Base-by-base conservation (phyloP, 1,284 basidiomycete species). In the Moesziomyces parantarcticus region DNA sequence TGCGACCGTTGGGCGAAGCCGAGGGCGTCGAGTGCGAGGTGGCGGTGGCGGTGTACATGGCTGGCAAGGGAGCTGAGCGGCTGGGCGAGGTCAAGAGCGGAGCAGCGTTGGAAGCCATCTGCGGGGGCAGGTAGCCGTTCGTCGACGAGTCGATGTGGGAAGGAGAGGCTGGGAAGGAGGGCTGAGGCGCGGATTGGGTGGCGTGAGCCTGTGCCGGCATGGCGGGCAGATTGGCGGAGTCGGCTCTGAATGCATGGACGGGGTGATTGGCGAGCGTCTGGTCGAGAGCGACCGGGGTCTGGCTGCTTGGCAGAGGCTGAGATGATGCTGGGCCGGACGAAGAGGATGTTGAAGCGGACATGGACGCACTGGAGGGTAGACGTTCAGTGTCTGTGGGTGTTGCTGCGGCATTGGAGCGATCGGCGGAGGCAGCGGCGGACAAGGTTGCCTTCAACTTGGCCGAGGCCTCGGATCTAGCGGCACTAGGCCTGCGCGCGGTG, bases 391-490 rank as follows among this genome's bases (percentile, higher is more conserved):
- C 55, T 50, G 10, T 58, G 34, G 39, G 43, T 18, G 1, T 57
- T 13, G 50, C 39, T 6, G 51, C 26, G 16, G 47, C 29, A 25
- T 71, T 66, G 34, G 29, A 29, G 29, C 29, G 29, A 29, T 65
- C 69, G 14, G 55, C 52, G 5, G 70, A 65, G 8, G 29, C 29
- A 20, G 70, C 60, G 2, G 67, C 67, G 7, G 70, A 74, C 21
- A 74, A 65, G 7, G 70, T 56, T 13, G 70, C 70, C 49, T 60
- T 68, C 58, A 74, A 43, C 53, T 74, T 74, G 39, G 65, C 65
- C 3, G 64, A 64, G 20, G 70, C 70, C 50, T 74, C 70, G 8
- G 56, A 61, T 29, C 70, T 59, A 3, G 70, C 70, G 36, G 55
- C 48, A 25, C 69, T 72, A 10, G 42, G 69, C 40, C 56, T 65